A percentile compares a stretch with the other conserved stretches of the same genome.
Evolutionary conservation across 805 yeast species (phyloP).

Genomic region (Debaryomyces prosopidis): DNA sequence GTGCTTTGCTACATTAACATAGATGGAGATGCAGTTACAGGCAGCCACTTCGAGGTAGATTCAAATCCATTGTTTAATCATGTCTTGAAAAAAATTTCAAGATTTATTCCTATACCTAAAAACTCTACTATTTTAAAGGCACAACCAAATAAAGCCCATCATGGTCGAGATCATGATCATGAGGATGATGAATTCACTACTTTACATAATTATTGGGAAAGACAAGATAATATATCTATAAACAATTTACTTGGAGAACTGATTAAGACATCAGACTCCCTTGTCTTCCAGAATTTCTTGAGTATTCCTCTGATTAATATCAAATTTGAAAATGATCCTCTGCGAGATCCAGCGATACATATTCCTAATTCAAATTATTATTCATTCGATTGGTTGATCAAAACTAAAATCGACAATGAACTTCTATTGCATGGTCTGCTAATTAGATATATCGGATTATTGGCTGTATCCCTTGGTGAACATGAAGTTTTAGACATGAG

Average conservation of each 20-base stretch:
- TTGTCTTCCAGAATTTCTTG: slow-evolving; percentile 31
- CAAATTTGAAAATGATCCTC: slow-evolving; percentile 30
- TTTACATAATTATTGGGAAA: slow-evolving; percentile 34
- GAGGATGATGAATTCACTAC: slow-evolving; percentile 22
- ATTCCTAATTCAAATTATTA: slow-evolving; percentile 38
- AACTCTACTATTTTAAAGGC: slow-evolving; percentile 18
- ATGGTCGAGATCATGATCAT: slow-evolving; percentile 4
- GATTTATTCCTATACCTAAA: slow-evolving; percentile 32
- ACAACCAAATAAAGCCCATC: slow-evolving; percentile 12
- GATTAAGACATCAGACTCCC: slow-evolving; percentile 23
- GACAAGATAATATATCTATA: slow-evolving; percentile 31
- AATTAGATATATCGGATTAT: slow-evolving; percentile 36
- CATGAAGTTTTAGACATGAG: slow-evolving; percentile 37
- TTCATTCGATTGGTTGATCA: slow-evolving; percentile 30
- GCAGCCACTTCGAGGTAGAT: slow-evolving; percentile 34
- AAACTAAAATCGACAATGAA: slow-evolving; percentile 24
- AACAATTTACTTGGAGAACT: slow-evolving; percentile 31
- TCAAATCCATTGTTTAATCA: slow-evolving; percentile 38
- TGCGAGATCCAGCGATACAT: slow-evolving; percentile 26
- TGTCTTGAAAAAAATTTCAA: slow-evolving; percentile 26
- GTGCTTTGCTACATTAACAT: slow-evolving; percentile 38
- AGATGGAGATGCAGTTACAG: slow-evolving; percentile 40
- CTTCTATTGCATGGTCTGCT: slow-evolving; percentile 34
- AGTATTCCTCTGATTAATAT: slow-evolving; percentile 33
- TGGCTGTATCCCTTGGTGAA: slow-evolving; percentile 36